Evolutionary conservation across 805 yeast genomes (phyloP), one percentile per base, ranked within the genome.

Genomic region (Starmera quercuum): DNA sequence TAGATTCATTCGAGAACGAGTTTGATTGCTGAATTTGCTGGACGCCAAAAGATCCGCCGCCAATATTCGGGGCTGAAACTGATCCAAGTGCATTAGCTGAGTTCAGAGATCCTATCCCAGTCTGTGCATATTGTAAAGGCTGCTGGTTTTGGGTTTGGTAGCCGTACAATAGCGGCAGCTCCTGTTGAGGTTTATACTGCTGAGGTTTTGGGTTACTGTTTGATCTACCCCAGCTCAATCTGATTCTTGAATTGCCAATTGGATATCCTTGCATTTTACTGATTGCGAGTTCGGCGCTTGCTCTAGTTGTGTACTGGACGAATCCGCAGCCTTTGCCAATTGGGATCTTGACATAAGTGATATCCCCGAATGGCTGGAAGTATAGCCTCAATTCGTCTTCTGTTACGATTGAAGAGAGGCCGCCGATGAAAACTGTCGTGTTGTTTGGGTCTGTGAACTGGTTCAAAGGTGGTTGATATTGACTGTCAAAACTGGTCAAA

Each of bases 231-330:
- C 96, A 87, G 33, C 90, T 79, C 37, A 87, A 68, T 46, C 95
- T 68, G 31, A 87, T 78, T 40, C 90, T 70, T 37, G 84, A 79
- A 37, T 84, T 87, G 32, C 88, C 90, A 46, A 87, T 79, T 24
- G 86, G 85, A 53, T 77, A 84, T 8, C 95, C 95, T 59, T 87
- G 95, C 94, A 87, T 82, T 42, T 79, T 82, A 23, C 74, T 66
- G 41, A 87, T 83, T 9, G 96, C 95, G 35, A 69, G 69, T 58
- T 88, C 96, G 2, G 96, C 96, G 45, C 84, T 77, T 29, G 76
- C 75, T 37, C 95, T 66, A 34, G 79, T 74, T 26, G 76, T 73
- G 54, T 73, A 87, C 56, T 84, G 94, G 34, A 87, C 86, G 60
- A 88, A 86, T 1, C 95, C 95, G 59, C 95, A 85, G 40, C 83